These are phyloP conservation scores for Anaeramoeba flamelloides DNA, from an alignment of 78 protist genomes.

Conservation along the genomic window DNA sequence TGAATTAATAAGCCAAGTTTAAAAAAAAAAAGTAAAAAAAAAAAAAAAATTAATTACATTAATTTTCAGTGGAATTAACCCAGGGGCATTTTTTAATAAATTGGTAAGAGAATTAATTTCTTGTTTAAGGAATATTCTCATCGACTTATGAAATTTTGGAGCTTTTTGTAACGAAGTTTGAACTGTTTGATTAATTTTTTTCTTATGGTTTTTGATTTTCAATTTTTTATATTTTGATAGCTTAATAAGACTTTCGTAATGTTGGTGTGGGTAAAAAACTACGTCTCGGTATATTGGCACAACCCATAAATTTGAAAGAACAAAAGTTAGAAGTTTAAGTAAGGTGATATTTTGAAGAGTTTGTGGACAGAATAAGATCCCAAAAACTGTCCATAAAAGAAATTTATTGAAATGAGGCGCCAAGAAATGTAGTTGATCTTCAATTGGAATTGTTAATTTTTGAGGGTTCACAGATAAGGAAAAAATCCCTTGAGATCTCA, in stretches of 20 bases:
- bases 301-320: background rate
- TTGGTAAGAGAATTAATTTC: background rate
- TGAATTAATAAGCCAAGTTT: background rate
- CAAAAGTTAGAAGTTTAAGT: background rate
- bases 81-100: background rate
- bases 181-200: background rate
- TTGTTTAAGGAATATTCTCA: background rate
- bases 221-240: background rate
- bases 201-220: background rate
- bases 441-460: background rate
- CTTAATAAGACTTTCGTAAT: background rate
- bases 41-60: background rate
- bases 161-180: background rate
- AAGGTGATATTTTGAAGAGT: background rate
- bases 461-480: no score
- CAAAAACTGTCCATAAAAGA: background rate
- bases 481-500: no score
- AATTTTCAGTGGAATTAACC: background rate
- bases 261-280: background rate
- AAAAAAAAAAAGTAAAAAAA: background rate
- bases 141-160: background rate
- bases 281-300: background rate
- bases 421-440: background rate
- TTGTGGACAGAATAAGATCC: background rate
- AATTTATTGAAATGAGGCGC: background rate